These are phyloP conservation scores for Diospyros kaki DNA, from an alignment of 148 eudicot species.

Conservation along the genomic window DNA sequence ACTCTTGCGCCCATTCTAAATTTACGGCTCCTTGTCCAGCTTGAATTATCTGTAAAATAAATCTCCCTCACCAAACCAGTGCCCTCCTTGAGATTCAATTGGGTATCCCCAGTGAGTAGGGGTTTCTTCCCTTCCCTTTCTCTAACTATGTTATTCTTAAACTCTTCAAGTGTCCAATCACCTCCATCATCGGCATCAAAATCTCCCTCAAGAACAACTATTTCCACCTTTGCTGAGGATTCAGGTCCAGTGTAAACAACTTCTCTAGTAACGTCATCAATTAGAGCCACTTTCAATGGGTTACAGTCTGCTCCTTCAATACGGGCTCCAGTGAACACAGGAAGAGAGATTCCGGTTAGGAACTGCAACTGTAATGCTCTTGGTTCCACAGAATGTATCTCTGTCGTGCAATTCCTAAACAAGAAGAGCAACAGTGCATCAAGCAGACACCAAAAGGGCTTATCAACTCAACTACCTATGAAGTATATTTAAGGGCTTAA, in stretches of 20 bases:
- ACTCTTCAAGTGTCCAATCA: conserved; percentile 50
- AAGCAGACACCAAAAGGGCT: background rate
- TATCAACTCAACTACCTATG: conserved; percentile 3
- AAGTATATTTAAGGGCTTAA: background rate
- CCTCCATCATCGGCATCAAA: conserved; percentile 48
- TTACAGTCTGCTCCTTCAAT: conserved; percentile 81
- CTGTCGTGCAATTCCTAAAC: conserved; percentile 55
- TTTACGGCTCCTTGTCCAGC: conserved; percentile 41
- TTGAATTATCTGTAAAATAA: conserved; percentile 63
- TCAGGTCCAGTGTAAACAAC: conserved; percentile 39
- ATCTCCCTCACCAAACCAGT: conserved; percentile 33
- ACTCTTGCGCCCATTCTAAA: conserved; percentile 58
- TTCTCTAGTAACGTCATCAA: conserved; percentile 46
- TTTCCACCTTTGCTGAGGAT: conserved; percentile 42
- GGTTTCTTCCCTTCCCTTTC: conserved; percentile 63
- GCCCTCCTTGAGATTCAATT: conserved; percentile 35
- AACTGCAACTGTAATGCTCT: conserved; percentile 66
- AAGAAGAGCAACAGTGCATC: conserved; percentile 9
- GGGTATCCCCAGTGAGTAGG: conserved; percentile 44
- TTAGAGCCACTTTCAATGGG: conserved; percentile 54
- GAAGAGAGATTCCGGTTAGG: conserved; percentile 54
- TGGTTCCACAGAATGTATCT: conserved; percentile 38
- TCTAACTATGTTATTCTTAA: conserved; percentile 38
- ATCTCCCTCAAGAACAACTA: conserved; percentile 63
- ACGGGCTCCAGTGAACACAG: conserved; percentile 89